Conservation (phyloP, 257 asterid genomes). For the Rauvolfia tetraphylla region DNA sequence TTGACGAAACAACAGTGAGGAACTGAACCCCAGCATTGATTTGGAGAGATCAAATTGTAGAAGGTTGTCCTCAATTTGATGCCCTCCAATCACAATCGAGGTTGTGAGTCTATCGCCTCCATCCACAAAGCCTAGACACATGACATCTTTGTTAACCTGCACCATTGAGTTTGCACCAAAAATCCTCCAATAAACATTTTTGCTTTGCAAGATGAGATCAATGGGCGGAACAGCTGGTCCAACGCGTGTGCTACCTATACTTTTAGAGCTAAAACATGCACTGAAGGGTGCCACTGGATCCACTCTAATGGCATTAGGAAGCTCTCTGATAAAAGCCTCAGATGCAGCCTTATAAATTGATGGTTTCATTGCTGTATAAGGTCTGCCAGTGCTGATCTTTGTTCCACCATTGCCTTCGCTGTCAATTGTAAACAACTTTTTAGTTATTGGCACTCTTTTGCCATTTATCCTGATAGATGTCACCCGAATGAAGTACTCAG, state of each 20-base stretch:
- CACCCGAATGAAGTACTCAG: constrained; percentile 15
- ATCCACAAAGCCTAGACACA: constrained; percentile 26
- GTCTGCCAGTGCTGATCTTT: constrained; percentile 18
- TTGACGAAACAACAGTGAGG: constrained; percentile 34
- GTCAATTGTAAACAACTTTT: constrained; percentile 10
- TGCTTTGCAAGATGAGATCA: constrained; percentile 21
- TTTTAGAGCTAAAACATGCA: constrained; percentile 13
- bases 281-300: constrained; percentile 20
- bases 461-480: constrained; percentile 17
- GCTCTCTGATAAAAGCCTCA: constrained; percentile 11
- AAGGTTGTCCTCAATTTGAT: constrained; percentile 19
- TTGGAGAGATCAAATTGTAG: constrained; percentile 24
- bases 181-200: constrained; percentile 28
- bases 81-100: constrained; percentile 21
- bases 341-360: constrained; percentile 17
- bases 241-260: not conserved
- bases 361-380: constrained; percentile 5
- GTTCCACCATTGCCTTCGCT: constrained; percentile 20
- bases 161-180: constrained; percentile 41
- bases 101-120: constrained; percentile 9
- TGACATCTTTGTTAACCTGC: constrained; percentile 10
- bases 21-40: constrained; percentile 45
- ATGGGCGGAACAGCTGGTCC: constrained; percentile 20
- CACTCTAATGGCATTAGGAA: not conserved
- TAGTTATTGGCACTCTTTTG: constrained; percentile 12